Conservation (phyloP, 805 yeast genomes). For the Lachancea cidri region DNA sequence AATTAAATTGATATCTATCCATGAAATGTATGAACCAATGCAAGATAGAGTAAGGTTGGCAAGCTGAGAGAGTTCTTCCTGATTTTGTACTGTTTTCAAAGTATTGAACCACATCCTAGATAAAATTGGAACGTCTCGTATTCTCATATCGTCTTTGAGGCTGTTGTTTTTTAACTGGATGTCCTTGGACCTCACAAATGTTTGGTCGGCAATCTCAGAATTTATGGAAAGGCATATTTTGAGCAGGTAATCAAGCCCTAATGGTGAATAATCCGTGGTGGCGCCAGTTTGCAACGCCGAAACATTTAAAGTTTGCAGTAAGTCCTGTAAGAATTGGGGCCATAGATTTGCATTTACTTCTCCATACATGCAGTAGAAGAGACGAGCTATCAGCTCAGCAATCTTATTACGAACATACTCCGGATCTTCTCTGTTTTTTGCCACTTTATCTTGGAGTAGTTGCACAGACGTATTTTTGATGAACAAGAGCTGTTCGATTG, state of each 20-base stretch:
- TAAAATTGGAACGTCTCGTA: conserved; percentile 62
- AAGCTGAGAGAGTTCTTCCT: conserved; percentile 21
- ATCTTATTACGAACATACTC: conserved; percentile 33
- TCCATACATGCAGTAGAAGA: conserved; percentile 31
- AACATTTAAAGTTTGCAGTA: conserved; percentile 22
- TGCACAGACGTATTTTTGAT: conserved; percentile 23
- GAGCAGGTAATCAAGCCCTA: conserved; percentile 63
- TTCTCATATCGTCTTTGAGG: conserved; percentile 79
- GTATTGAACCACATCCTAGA: conserved; percentile 61
- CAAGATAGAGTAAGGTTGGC: conserved; percentile 42
- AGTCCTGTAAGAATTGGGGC: conserved; percentile 30
- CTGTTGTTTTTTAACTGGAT: conserved; percentile 58
- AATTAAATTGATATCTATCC: conserved; percentile 83
- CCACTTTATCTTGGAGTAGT: conserved; percentile 20
- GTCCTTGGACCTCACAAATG: conserved; percentile 64
- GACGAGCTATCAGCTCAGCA: conserved; percentile 30
- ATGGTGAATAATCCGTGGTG: conserved; percentile 30
- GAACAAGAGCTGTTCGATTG: conserved; percentile 13
- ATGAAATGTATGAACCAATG: conserved; percentile 82
- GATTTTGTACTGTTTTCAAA: conserved; percentile 17
- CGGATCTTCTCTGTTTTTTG: conserved; percentile 19
- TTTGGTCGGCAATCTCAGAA: conserved; percentile 89
- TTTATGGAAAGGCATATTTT: conserved; percentile 74
- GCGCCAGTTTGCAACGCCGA: conserved; percentile 10
- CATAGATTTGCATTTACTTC: conserved; percentile 28